phyloP scores from a whole-genome alignment of 1,284 basidiomycete genomes.

The Mycena citricolor region DNA sequence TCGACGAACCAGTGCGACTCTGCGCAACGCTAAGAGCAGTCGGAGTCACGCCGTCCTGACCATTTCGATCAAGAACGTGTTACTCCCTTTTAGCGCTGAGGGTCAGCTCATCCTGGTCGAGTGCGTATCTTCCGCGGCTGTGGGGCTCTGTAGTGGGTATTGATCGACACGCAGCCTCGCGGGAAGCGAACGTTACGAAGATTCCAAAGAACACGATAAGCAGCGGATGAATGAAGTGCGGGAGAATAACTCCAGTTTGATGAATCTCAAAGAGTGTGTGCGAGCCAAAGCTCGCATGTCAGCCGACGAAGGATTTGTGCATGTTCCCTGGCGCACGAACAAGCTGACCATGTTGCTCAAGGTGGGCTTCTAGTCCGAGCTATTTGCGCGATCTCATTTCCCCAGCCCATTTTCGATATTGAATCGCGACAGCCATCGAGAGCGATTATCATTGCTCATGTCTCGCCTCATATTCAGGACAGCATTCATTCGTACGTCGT shows the following conservation, averaged over 20 bases:
- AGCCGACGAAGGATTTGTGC: conserved; percentile 36
- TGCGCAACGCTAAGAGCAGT: conserved; percentile 32
- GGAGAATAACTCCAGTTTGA: conserved; percentile 38
- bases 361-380: too few species aligned
- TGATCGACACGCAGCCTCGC: conserved; percentile 27
- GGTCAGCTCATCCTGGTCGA: conserved; percentile 37
- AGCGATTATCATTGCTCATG: conserved; percentile 37
- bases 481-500: conserved; percentile 27
- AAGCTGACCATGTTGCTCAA: conserved; percentile 38
- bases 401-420: conserved; percentile 38
- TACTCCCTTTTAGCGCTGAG: conserved; percentile 34
- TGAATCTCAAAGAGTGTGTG: conserved; percentile 39
- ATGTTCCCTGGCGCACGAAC: conserved; percentile 35
- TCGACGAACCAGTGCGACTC: conserved; percentile 33
- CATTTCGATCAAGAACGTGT: conserved; percentile 32
- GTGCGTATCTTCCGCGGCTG: too few species aligned
- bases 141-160: background rate
- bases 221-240: conserved; percentile 35
- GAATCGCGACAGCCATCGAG: conserved; percentile 33
- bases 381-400: background rate
- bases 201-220: conserved; percentile 35
- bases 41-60: conserved; percentile 37
- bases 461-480: conserved; percentile 38
- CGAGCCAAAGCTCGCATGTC: conserved; percentile 36
- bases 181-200: conserved; percentile 36